phyloP scores from a whole-genome alignment of 345 rosid genomes.

The Arabidopsis thaliana region DNA sequence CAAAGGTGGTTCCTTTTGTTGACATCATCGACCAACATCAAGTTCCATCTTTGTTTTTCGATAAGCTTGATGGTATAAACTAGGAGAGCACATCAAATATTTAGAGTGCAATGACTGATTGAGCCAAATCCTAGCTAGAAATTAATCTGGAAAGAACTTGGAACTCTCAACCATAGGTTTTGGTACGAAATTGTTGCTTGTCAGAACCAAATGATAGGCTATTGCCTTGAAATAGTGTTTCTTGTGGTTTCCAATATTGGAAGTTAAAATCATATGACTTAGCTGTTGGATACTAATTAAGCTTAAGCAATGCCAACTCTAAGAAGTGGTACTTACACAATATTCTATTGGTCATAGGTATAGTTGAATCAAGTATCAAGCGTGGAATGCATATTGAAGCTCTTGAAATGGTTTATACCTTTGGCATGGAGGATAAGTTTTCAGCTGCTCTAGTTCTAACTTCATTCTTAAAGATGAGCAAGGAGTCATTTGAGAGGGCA shows the following conservation, averaged over 20 bases:
- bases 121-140: background rate
- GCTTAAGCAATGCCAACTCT: background rate
- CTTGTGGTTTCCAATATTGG: background rate
- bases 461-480: conserved; percentile 55
- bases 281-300: background rate
- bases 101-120: background rate
- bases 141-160: background rate
- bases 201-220: conserved; percentile 13
- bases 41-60: background rate
- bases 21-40: background rate
- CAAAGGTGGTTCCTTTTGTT: conserved; percentile 26
- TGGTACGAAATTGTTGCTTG: background rate
- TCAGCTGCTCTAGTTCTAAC: conserved; percentile 59
- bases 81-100: background rate
- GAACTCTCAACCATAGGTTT: background rate
- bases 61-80: conserved; percentile 8
- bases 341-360: conserved; percentile 49
- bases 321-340: conserved; percentile 11
- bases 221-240: background rate
- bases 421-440: conserved; percentile 64
- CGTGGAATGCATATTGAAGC: conserved; percentile 64
- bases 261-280: conserved; percentile 1
- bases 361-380: conserved; percentile 59
- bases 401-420: conserved; percentile 58
- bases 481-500: conserved; percentile 54